Percentiles rank a stretch among this genome's conserved stretches.
Conservation (phyloP, 805 yeast species). For the Metschnikowia proteae region DNA sequence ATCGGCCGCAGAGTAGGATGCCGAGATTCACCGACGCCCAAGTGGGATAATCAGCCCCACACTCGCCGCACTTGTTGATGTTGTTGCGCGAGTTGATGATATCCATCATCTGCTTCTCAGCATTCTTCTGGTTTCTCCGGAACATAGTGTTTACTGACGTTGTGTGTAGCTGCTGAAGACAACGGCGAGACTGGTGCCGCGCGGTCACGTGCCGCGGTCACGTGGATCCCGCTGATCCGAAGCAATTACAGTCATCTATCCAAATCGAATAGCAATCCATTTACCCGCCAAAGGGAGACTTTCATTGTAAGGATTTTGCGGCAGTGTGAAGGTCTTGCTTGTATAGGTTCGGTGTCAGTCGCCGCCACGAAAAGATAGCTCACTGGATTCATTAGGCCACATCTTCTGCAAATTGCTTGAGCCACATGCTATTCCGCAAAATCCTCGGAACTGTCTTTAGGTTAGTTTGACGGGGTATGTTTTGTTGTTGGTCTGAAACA, state of each 20-base stretch:
- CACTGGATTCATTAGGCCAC: too few relatives aligned
- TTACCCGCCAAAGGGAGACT: too few relatives aligned
- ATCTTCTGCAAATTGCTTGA: too few relatives aligned
- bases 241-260: too few relatives aligned
- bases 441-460: background rate
- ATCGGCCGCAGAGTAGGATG: conserved; percentile 74
- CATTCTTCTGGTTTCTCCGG: conserved; percentile 39
- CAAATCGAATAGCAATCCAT: too few relatives aligned
- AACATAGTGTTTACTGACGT: conserved; percentile 20
- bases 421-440: too few relatives aligned
- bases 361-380: too few relatives aligned
- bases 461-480: background rate
- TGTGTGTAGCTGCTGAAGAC: background rate
- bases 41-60: conserved; percentile 65
- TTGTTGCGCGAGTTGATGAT: conserved; percentile 58
- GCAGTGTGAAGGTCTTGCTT: too few relatives aligned
- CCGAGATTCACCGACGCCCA: conserved; percentile 54
- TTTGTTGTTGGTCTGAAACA: background rate
- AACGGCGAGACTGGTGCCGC: background rate
- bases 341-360: too few relatives aligned
- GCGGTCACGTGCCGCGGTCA: background rate
- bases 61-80: conserved; percentile 75
- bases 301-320: too few relatives aligned
- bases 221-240: background rate
- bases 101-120: conserved; percentile 53